Conservation (phyloP, 2,329 filamentous ascomycete species). For the Beauveria brongniartii region DNA sequence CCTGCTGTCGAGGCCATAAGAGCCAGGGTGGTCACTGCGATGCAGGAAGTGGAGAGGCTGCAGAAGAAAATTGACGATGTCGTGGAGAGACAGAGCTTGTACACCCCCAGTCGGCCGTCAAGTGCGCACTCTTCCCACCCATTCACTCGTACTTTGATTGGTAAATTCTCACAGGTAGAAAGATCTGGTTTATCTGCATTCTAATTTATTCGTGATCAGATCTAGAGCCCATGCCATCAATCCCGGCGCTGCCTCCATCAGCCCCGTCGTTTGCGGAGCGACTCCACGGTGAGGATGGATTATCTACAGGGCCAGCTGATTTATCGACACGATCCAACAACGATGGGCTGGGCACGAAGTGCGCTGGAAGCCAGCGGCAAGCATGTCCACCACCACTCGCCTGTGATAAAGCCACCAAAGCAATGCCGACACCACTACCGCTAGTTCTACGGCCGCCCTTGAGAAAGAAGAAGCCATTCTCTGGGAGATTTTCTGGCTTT, state of each 20-base stretch:
- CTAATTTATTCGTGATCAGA: conserved; percentile 4
- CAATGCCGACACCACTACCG: conserved; percentile 45
- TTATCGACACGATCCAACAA: conserved; percentile 18
- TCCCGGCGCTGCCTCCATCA: conserved; percentile 48
- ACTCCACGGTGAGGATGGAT: conserved; percentile 38
- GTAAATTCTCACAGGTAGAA: conserved; percentile 18
- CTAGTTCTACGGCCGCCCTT: conserved; percentile 52
- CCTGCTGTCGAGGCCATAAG: conserved; percentile 43
- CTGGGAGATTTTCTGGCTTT: conserved; percentile 49
- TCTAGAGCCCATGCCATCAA: conserved; percentile 44
- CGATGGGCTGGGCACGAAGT: conserved; percentile 6
- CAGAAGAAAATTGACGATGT: conserved; percentile 53
- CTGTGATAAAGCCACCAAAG: not conserved
- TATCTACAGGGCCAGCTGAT: conserved; percentile 22
- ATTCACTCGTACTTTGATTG: conserved; percentile 22
- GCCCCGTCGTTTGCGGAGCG: conserved; percentile 52
- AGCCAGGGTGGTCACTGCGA: conserved; percentile 46
- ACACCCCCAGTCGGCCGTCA: conserved; percentile 43
- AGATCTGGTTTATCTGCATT: not conserved
- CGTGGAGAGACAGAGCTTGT: conserved; percentile 53
- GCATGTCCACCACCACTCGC: not conserved
- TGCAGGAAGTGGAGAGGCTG: conserved; percentile 50
- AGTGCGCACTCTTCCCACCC: conserved; percentile 42
- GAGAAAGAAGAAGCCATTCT: conserved; percentile 60
- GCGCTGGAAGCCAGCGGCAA: conserved; percentile 13